Evolutionary conservation across 805 yeast genomes (phyloP).

Genomic region (Sungouiozyma intestinalis): DNA sequence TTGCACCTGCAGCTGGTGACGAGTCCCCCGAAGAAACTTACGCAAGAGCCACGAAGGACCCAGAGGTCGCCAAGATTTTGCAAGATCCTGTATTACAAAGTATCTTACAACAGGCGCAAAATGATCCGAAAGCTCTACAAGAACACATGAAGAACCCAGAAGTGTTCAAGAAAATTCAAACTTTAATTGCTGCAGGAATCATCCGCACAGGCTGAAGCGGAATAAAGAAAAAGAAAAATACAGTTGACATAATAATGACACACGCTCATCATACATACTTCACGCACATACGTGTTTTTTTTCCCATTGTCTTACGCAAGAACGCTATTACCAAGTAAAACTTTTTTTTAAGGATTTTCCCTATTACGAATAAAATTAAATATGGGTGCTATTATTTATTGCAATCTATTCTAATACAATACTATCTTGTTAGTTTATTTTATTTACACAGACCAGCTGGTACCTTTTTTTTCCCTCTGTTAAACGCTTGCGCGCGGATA

Average conservation of each 20-base stretch:
- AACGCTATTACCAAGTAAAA: no score
- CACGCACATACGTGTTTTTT: background rate
- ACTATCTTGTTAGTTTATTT: background rate
- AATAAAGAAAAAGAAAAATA: constrained; percentile 19
- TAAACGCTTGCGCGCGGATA: no score
- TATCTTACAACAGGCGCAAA: constrained; percentile 86
- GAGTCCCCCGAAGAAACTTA: constrained; percentile 93
- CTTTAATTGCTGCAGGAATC: constrained; percentile 92
- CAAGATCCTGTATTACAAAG: constrained; percentile 96
- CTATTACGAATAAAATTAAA: no score
- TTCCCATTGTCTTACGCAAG: no score
- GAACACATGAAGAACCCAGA: constrained; percentile 98
- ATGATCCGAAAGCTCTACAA: constrained; percentile 91
- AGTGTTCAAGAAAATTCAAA: constrained; percentile 74
- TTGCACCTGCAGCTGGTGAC: constrained; percentile 62
- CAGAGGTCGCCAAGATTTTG: constrained; percentile 83
- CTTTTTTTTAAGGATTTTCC: no score
- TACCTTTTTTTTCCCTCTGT: background rate
- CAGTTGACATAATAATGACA: background rate
- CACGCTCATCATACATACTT: background rate
- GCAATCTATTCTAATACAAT: no score
- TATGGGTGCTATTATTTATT: no score
- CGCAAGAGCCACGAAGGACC: constrained; percentile 83
- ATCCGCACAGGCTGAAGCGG: constrained; percentile 71
- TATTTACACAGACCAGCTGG: background rate